Base-by-base conservation (phyloP, 306 rosid species). In the Corylus heterophylla region DNA sequence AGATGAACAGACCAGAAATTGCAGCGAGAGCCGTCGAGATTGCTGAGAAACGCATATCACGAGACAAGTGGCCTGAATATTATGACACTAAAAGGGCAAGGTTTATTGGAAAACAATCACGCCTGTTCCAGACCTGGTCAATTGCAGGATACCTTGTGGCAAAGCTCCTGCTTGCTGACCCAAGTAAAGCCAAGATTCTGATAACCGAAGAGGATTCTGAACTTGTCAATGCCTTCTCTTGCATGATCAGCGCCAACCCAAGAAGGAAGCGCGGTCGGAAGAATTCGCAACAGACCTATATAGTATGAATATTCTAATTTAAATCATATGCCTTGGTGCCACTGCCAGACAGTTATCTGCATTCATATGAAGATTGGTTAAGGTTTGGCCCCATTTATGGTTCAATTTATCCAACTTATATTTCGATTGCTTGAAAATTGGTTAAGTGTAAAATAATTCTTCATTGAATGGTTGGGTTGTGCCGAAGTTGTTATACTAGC, bases 31-130 rank as follows among this genome's bases (percentile, higher is more conserved):
- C 98, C 72, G 83, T 93, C 51, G 90, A 86, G 78, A 78, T 90
- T 45, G 90, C 90, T 0, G 97, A 89, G 89, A 84, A 86, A 64
- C 87, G 88, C 48, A 68, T 93, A 44, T 85, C 96, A 14, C 80
- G 72, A 78, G 97, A 93, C 79, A 93, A 80, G 80, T 93, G 98
- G 98, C 98, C 98, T 0, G 97, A 93, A 82, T 93, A 91, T 66
- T 93, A 89, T 31, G 97, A 93, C 82, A 91, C 97, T 1, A 91
- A 83, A 72, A 91, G 82, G 80, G 89, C 85, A 47, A 85, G 88
- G 76, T 83, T 93, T 56, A 86, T 93, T 8, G 98, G 98, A 22
- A 93, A 93, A 83, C 97, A 93, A 82, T 74, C 98, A 14, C 92
- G 12, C 69, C 80, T 93, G 25, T 89, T 47, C 54, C 98, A 89